Conservation (phyloP, 306 rosid genomes). For the Corylus americana region DNA sequence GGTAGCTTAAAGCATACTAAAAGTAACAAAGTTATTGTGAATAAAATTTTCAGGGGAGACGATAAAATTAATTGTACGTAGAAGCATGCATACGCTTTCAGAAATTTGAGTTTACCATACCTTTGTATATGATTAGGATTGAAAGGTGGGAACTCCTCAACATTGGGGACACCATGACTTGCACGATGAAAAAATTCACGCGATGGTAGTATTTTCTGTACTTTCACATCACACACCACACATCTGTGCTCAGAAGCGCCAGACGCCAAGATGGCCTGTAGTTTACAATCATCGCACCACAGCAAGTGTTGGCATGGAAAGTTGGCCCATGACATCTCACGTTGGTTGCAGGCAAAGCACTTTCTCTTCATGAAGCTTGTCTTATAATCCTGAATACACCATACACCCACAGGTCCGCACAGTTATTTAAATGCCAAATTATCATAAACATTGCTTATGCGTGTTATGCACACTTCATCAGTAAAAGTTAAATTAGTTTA, state of each 20-base stretch:
- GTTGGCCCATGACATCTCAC: conserved; percentile 39
- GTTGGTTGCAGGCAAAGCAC: conserved; percentile 39
- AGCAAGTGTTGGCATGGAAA: conserved; percentile 42
- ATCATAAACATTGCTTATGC: background rate
- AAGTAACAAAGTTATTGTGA: background rate
- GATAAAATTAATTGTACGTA: background rate
- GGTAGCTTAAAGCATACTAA: background rate
- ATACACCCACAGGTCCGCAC: background rate
- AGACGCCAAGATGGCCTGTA: conserved; percentile 24
- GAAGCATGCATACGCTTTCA: background rate
- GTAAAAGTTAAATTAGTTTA: background rate
- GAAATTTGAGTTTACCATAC: conserved; percentile 6
- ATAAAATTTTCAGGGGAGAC: background rate
- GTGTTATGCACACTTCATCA: background rate
- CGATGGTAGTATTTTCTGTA: conserved; percentile 21
- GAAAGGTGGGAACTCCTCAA: conserved; percentile 27
- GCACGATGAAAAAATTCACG: conserved; percentile 1
- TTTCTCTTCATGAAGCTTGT: conserved; percentile 20
- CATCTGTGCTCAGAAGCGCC: conserved; percentile 36
- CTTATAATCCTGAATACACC: conserved; percentile 31
- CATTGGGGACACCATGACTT: background rate
- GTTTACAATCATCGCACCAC: conserved; percentile 44
- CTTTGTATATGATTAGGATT: conserved; percentile 15
- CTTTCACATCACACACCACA: conserved; percentile 37
- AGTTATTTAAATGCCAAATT: background rate